Conservation (phyloP, 2,329 filamentous ascomycete genomes). For the Aspergillus tubingensis region DNA sequence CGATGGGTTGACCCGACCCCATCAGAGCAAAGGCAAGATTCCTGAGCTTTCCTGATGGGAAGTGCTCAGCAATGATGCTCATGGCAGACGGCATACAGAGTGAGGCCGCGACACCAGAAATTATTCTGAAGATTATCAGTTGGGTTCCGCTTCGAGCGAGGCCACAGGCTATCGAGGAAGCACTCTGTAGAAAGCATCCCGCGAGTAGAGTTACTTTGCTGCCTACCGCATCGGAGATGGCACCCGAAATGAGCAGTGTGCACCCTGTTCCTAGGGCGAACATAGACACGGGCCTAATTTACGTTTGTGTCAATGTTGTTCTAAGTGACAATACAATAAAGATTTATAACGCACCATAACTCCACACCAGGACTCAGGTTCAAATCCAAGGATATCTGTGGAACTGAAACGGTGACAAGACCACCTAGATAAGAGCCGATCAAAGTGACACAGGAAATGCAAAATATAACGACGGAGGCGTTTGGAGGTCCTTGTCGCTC, state of each 20-base stretch:
- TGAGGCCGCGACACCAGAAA: slow-evolving; percentile 47
- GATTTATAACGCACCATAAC: background rate
- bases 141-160: slow-evolving; percentile 22
- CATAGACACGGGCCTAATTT: slow-evolving; percentile 45
- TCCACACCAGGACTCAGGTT: background rate
- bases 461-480: slow-evolving; percentile 39
- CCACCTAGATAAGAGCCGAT: slow-evolving; percentile 42
- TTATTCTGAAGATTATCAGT: slow-evolving; percentile 48
- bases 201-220: slow-evolving; percentile 47
- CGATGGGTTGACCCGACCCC: slow-evolving; percentile 5
- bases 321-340: too few relatives aligned
- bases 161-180: slow-evolving; percentile 47
- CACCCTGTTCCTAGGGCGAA: slow-evolving; percentile 24
- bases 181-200: slow-evolving; percentile 45
- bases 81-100: slow-evolving; percentile 50
- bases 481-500: background rate
- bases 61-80: slow-evolving; percentile 48
- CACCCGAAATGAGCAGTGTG: slow-evolving; percentile 48
- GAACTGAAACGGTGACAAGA: slow-evolving; percentile 4
- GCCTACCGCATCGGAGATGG: slow-evolving; percentile 52
- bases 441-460: slow-evolving; percentile 45
- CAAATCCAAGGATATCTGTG: background rate
- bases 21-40: slow-evolving; percentile 51
- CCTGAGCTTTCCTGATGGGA: slow-evolving; percentile 45
- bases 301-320: too few relatives aligned